A percentile compares a stretch with the other conserved stretches of the same genome.
Evolutionary conservation across 2,329 filamentous ascomycete species (phyloP).

Genomic region (Aspergillus fumigatiaffinis): DNA sequence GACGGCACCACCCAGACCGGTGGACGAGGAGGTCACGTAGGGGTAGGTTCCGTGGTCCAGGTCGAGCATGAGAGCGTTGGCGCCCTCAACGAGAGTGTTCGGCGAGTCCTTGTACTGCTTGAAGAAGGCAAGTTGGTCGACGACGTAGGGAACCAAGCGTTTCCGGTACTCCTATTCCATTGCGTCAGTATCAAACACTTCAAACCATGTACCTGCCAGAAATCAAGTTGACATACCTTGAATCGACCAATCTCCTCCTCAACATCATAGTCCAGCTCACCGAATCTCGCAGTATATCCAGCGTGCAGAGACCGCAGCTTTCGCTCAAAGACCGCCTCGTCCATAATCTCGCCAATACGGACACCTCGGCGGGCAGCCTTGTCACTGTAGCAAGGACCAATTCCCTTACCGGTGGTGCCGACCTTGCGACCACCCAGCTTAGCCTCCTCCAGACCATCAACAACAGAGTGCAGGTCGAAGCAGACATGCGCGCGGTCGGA

Average conservation of each 20-base stretch:
- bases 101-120: slow-evolving; percentile 52
- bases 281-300: slow-evolving; percentile 55
- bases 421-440: slow-evolving; percentile 44
- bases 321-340: slow-evolving; percentile 53
- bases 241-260: slow-evolving; percentile 57
- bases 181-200: neutral
- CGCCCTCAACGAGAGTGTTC: slow-evolving; percentile 59
- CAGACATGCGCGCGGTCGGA: slow-evolving; percentile 45
- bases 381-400: slow-evolving; percentile 59
- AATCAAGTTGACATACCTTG: slow-evolving; percentile 39
- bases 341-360: slow-evolving; percentile 55
- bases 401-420: slow-evolving; percentile 48
- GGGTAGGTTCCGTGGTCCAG: slow-evolving; percentile 52
- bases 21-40: slow-evolving; percentile 47
- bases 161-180: slow-evolving; percentile 34
- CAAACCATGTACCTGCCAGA: slow-evolving; percentile 2
- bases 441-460: slow-evolving; percentile 46
- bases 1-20: slow-evolving; percentile 48
- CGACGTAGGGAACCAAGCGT: slow-evolving; percentile 35
- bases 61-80: slow-evolving; percentile 62
- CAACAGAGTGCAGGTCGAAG: slow-evolving; percentile 43
- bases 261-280: slow-evolving; percentile 56
- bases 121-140: slow-evolving; percentile 50
- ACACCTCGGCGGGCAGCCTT: slow-evolving; percentile 59
- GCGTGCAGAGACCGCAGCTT: slow-evolving; percentile 51